Base-by-base conservation (phyloP, 768 basidiomycete genomes). In the Gymnopilus dilepis region DNA sequence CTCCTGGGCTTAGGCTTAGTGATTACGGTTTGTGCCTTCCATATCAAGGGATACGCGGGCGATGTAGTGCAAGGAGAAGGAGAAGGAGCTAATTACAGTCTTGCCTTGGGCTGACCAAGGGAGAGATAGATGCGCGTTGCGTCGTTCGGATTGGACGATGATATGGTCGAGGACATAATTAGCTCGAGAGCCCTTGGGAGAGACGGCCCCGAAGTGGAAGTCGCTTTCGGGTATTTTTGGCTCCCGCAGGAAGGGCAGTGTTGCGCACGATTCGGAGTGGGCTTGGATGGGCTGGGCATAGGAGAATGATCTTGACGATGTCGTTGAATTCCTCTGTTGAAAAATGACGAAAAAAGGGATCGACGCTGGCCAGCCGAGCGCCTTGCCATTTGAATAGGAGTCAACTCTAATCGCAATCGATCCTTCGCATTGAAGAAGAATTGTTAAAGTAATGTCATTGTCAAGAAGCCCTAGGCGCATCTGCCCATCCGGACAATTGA, bases 141-240 rank as follows among this genome's bases (percentile, higher is more conserved):
- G 47, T 28, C 17, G 24, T 13, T 38, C 37, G 56, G 41, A 48
- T 33, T 47, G 31, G 15, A 22, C 19, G 28, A 15, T 9, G 34
- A 37, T 34, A 12, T 34, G 33, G n/a, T n/a, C n/a, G 51, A 24
- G 41, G 9, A 21, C 24, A 52, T 60, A 55, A 47, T 60, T 54
- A 60, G 59, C 38, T 38, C 52, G 57, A 48, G 40, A 38, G 31
- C 42, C 34, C 3, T 37, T 60, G 59, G 52, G 59, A 60, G 50
- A 43, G 31, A 43, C 51, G 51, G 51, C 28, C 56, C 56, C 56
- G 56, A 58, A 58, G 30, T 9, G 56, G 56, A 58, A 58, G 45
- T 31, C 26, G 15, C 38, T 38, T 54, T 19, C 17, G 30, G 3
- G 33, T 58, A 47, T 45, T 47, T 37, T 56, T 45, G 40, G 41